These are phyloP conservation scores for Medicago arabica DNA, from an alignment of 306 rosid genomes.

Conservation along the genomic window DNA sequence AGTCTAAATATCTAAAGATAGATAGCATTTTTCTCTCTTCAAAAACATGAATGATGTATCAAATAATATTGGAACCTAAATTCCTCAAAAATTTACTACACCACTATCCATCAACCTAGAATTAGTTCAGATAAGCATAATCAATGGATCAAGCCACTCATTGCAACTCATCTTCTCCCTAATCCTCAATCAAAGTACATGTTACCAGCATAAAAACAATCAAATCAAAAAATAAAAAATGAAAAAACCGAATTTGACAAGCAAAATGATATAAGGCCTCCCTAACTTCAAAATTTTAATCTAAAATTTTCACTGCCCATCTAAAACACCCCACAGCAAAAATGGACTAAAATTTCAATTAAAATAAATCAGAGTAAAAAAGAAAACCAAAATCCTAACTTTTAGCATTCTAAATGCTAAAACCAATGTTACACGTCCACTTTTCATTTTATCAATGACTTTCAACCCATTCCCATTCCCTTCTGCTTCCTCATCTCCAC, in stretches of 20 bases:
- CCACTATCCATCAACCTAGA: conserved; percentile 33
- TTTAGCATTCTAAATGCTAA: conserved; percentile 47
- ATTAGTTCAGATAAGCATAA: conserved; percentile 34
- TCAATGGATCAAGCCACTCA: conserved; percentile 18
- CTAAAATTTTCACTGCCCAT: conserved; percentile 44
- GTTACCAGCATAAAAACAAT: conserved; percentile 41
- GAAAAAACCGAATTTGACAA: conserved; percentile 22
- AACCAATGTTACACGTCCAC: conserved; percentile 34
- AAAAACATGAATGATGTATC: conserved; percentile 32
- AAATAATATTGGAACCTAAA: conserved; percentile 28
- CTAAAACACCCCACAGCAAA: conserved; percentile 43
- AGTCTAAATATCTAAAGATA: conserved; percentile 19
- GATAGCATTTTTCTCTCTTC: not conserved
- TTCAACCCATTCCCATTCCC: conserved; percentile 46
- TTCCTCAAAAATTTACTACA: conserved; percentile 33
- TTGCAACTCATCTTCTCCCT: conserved; percentile 31
- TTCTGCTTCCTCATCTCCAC: conserved; percentile 71
- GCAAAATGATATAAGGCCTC: conserved; percentile 41
- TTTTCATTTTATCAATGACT: conserved; percentile 55
- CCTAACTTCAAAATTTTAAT: conserved; percentile 34
- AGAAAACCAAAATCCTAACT: conserved; percentile 39
- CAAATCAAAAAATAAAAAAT: conserved; percentile 12
- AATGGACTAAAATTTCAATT: conserved; percentile 39
- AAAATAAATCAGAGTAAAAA: conserved; percentile 50
- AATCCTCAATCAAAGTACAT: conserved; percentile 43